A percentile compares a stretch with the other conserved stretches of the same genome.
Evolutionary conservation across 441 rosid species (phyloP).

Genomic region (Brassica balearica): DNA sequence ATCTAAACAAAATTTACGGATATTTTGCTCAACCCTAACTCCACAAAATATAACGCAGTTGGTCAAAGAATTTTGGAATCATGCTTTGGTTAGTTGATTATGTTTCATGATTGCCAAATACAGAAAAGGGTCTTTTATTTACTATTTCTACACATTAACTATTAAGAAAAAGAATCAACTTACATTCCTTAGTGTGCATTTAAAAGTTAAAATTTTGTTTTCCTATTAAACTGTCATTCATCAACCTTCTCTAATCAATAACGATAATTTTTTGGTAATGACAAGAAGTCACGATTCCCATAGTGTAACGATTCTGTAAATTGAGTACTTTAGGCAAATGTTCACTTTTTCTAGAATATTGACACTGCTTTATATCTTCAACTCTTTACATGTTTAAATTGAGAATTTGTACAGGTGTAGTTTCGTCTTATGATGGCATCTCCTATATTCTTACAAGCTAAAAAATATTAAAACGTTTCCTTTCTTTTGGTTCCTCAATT

Average conservation of each 20-base stretch:
- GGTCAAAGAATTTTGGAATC: slow-evolving; percentile 40
- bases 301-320: neutral
- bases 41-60: slow-evolving; percentile 6
- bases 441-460: slow-evolving; percentile 20
- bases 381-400: neutral
- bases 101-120: slow-evolving; percentile 24
- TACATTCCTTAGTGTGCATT: slow-evolving; percentile 9
- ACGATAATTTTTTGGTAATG: neutral
- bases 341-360: neutral
- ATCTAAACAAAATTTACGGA: neutral
- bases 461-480: slow-evolving; percentile 7
- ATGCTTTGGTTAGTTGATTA: slow-evolving; percentile 36
- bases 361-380: neutral
- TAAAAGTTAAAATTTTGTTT: neutral
- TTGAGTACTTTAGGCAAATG: slow-evolving; percentile 3
- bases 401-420: slow-evolving; percentile 18
- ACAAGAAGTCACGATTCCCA: slow-evolving; percentile 13
- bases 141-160: slow-evolving; percentile 6
- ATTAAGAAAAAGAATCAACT: slow-evolving; percentile 21
- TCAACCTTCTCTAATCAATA: slow-evolving; percentile 8
- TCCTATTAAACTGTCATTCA: neutral
- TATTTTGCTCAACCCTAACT: neutral
- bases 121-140: slow-evolving; percentile 23
- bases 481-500: slow-evolving; percentile 25
- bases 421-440: slow-evolving; percentile 15